Conservation (phyloP, 2,329 filamentous ascomycete species). For the Paecilomyces variotii region DNA sequence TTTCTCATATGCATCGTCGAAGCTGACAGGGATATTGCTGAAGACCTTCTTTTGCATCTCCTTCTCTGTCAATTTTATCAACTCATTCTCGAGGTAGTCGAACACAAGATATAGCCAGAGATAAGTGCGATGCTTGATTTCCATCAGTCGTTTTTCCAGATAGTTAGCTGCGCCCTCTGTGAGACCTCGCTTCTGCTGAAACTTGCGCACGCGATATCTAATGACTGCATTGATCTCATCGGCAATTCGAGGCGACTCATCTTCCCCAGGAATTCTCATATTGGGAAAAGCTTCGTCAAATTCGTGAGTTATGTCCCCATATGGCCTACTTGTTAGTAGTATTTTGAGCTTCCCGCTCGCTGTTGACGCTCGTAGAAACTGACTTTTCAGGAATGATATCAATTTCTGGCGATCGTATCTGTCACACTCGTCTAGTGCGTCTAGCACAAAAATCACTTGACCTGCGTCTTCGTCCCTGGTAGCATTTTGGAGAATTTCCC, state of each 20-base stretch:
- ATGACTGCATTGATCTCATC: conserved; percentile 31
- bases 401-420: conserved; percentile 16
- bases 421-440: conserved; percentile 35
- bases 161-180: neutral
- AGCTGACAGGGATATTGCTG: conserved; percentile 19
- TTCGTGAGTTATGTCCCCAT: conserved; percentile 17
- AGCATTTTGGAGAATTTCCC: conserved; percentile 24
- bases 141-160: neutral
- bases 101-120: conserved; percentile 33
- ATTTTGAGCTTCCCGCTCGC: conserved; percentile 18
- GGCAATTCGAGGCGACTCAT: conserved; percentile 27
- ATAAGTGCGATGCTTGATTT: conserved; percentile 25
- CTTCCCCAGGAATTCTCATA: conserved; percentile 30
- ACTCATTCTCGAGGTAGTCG: conserved; percentile 16
- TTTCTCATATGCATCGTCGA: conserved; percentile 23
- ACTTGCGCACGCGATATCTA: conserved; percentile 11
- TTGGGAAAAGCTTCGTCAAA: conserved; percentile 18
- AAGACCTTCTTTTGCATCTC: conserved; percentile 5
- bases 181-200: neutral
- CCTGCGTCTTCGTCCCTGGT: conserved; percentile 18
- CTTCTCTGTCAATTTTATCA: neutral
- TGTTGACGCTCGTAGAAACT: neutral
- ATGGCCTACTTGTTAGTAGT: conserved; percentile 31
- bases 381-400: conserved; percentile 3
- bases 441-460: conserved; percentile 28